Conservation (phyloP, 148 eudicot genomes). For the Simmondsia chinensis region DNA sequence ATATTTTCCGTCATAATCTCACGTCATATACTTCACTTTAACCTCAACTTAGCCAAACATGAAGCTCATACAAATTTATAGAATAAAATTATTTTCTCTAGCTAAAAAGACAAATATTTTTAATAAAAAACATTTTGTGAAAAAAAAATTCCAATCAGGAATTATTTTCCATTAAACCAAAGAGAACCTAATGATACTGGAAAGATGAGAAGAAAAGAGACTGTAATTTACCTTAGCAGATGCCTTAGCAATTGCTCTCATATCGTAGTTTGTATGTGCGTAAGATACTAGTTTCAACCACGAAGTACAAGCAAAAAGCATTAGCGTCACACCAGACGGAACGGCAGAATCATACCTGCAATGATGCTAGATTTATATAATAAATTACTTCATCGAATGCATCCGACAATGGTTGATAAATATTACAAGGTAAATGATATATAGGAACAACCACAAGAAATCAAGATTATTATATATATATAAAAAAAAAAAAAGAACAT, state of each 20-base stretch:
- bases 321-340: conserved; percentile 61
- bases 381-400: conserved; percentile 3
- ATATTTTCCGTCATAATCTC: too few species aligned
- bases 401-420: not conserved
- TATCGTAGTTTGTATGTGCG: conserved; percentile 84
- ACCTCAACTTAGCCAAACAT: too few species aligned
- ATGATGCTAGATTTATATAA: conserved; percentile 11
- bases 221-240: conserved; percentile 39
- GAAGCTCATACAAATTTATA: too few species aligned
- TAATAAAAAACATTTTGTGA: too few species aligned
- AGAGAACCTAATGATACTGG: not conserved
- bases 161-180: too few species aligned
- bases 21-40: too few species aligned
- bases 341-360: conserved; percentile 94
- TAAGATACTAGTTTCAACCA: conserved; percentile 93
- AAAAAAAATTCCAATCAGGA: too few species aligned
- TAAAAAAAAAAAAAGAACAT: too few species aligned
- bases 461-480: not conserved
- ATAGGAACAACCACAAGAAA: not conserved
- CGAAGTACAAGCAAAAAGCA: conserved; percentile 80
- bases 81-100: too few species aligned
- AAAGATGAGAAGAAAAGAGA: conserved; percentile 4
- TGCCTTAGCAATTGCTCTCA: conserved; percentile 61
- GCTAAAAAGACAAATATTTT: too few species aligned
- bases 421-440: not conserved